Evolutionary conservation across 2,329 filamentous ascomycete species (phyloP), one percentile per base, ranked within the genome.

Genomic region (Penicillium palitans): DNA sequence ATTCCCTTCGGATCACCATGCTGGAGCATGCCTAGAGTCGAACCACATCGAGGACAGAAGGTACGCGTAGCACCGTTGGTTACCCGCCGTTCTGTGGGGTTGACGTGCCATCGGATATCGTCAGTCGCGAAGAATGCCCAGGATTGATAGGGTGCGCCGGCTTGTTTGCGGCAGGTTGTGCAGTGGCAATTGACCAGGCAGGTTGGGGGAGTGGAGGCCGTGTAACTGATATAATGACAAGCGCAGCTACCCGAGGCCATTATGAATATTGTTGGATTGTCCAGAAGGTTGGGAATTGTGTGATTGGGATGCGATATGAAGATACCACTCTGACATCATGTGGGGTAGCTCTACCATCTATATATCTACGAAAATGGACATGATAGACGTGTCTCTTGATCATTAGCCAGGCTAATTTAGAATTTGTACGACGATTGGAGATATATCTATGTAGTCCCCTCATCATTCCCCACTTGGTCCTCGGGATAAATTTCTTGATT

Each of bases 1-100:
- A 76, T 73, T 0, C 35, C 48, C 10, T 73, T 70, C 9, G 69
- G 64, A 12, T 72, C 64, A 17, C 66, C 71, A 21, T 72, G 60
- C 55, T 79, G 79, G 29, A 58, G 61, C 75, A 83, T 81, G 7
- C 70, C 76, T 37, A 83, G 70, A 17, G 75, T 79, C 31, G 76
- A 76, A 19, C 80, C 80, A 59, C 81, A 82, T 13, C 66, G 69
- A 21, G 74, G 72, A 70, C 80, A 83, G 59, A 78, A 79, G 0
- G 71, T 75, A 33, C 80, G 72, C 12, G 74, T 73, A 19, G 78
- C 80, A n/a, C 70, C 60, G 1, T 75, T 68, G 25, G 76, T 79
- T 13, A 79, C 73, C 24, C 61, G 67, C 39, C 75, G 68, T 7
- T 64, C 67, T 33, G 68, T 74, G 6, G 71, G 64, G 17, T 70